Base-by-base conservation (phyloP, 2,329 filamentous ascomycete genomes). In the Tricladium varicosporioides region DNA sequence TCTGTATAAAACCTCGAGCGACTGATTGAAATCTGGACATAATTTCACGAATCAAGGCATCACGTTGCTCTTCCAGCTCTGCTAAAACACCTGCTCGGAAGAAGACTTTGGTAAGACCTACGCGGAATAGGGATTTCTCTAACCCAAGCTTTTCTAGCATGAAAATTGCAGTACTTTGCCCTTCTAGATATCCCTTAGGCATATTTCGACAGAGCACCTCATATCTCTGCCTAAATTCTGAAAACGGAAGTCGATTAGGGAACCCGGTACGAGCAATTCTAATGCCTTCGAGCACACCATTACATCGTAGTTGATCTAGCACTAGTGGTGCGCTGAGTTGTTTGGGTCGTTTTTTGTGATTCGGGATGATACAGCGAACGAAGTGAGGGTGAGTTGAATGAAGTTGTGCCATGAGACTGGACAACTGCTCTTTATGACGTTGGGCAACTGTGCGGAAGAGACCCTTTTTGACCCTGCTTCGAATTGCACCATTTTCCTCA, bases 241-340 rank as follows among this genome's bases (percentile, higher is more conserved):
- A 83, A 71, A 99, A 99, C 0, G 90, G 83, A 32, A 99, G 80
- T 64, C 94, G 83, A 70, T 99, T 99, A 51, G 94, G 94, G 71
- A 99, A 99, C 19, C 94, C 94, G 5, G 95, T 99, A 47, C 94
- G 86, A 19, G 94, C 94, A 72, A 99, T 99, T 60, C 94, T 85
- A 69, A 99, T 99, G 60, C 94, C 94, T 75, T 99, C 94, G n/a
- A 99, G 80, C 2, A 99, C 94, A 88, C 94, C 94, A 71, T 99
- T 99, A 75, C 94, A 99, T 52, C 94, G 86, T n/a, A 99, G 78
- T 72, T 99, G 95, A 68, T 99, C 94, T 5, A 99, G 81, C 1
- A 99, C 95, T n/a, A 99, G 83, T 2, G 92, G 84, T 2, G 90
- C 91, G 69, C 89, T 90, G 73, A 97, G 91, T 70, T 92, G 89